Evolutionary conservation across 2,329 filamentous ascomycete genomes (phyloP), one percentile per base, ranked within the genome.

Genomic region (Aspergillus luchuensis): DNA sequence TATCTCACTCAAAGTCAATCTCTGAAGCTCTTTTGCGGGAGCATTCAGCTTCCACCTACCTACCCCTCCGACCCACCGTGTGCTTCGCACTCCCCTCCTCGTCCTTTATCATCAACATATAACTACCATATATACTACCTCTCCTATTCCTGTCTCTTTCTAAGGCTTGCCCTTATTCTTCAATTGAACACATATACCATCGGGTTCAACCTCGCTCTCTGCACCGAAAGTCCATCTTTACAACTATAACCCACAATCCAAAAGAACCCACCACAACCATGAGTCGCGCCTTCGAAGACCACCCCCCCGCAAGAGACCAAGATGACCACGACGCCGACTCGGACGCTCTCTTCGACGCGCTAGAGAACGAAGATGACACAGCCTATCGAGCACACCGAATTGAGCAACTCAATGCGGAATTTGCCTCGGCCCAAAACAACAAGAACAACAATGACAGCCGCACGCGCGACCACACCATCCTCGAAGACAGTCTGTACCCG

Each of bases 271-370:
- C 33, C 33, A 11, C 28, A 49, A 15, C 55, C 19, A 64, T 67
- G 57, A 57, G 58, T 23, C 58, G 43, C 8, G 49, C 55, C 45
- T 73, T 83, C 51, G 81, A 67, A 56, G 52, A 54, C 50, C 65
- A 69, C 57, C 59, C 65, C 59, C 62, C 61, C 23, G 45, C 60
- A 55, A 53, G 65, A 51, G 62, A 74, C 60, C 72, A 73, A 38
- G 81, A 83, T 64, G 70, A 71, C 5, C 81, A 83, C 63, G 82
- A 86, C 70, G 41, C 39, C 11, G 53, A 56, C n/a, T 83, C 86
- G 70, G 86, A 87, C 68, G 84, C 83, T 49, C 80, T 89, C 57
- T 84, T 88, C 65, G 83, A 83, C 38, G 80, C 82, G 57, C 81
- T 88, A 49, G 80, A 82, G 67, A 72, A 76, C 43, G 79, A 82